phyloP scores from a whole-genome alignment of 371 early-diverging fungal species.

The Mortierella sp. region DNA sequence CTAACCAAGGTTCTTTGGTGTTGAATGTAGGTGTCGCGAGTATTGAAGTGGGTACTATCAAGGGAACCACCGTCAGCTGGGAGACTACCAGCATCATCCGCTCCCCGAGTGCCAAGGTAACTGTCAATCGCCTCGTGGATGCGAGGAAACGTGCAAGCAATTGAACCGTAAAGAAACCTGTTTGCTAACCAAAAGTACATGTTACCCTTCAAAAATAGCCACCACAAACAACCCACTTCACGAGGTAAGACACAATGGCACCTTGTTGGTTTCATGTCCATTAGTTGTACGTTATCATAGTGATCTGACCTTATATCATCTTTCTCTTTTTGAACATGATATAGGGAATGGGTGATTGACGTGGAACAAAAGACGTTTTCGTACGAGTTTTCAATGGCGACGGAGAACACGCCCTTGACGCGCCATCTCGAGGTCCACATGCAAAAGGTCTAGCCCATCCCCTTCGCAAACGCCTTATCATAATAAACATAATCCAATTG shows the following conservation, averaged over 20 bases:
- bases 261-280: neutral
- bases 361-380: conserved; percentile 32
- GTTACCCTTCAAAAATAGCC: conserved; percentile 6
- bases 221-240: conserved; percentile 49
- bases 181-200: neutral
- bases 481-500: neutral
- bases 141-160: neutral
- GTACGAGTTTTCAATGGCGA: conserved; percentile 48
- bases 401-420: conserved; percentile 39
- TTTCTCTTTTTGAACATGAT: neutral
- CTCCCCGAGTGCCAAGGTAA: conserved; percentile 47
- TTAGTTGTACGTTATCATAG: neutral
- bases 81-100: conserved; percentile 25
- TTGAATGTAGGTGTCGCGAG: conserved; percentile 36
- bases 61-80: conserved; percentile 35
- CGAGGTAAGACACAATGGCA: conserved; percentile 21
- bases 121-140: neutral
- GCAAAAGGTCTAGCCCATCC: conserved; percentile 17
- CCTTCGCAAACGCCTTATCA: neutral
- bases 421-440: conserved; percentile 39
- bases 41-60: conserved; percentile 39
- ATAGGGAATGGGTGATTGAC: conserved; percentile 39
- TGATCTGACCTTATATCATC: neutral
- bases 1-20: neutral
- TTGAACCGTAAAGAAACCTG: neutral